These are phyloP conservation scores for Kazachstania viticola DNA, from an alignment of 805 yeast genomes.

Conservation along the genomic window DNA sequence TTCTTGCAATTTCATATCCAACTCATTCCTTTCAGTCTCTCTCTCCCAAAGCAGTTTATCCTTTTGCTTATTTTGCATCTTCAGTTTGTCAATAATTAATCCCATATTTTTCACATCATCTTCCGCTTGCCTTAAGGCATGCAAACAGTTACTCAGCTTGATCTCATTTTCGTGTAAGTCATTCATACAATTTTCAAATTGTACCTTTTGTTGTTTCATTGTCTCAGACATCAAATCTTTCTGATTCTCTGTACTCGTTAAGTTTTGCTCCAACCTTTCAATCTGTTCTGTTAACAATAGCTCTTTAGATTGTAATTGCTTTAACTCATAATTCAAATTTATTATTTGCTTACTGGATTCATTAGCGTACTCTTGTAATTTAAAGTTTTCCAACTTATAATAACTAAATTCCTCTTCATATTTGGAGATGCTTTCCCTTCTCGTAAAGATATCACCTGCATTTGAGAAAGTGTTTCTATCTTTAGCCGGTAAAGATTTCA, in stretches of 20 bases:
- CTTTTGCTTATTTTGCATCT: constrained; percentile 37
- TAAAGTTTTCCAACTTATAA: constrained; percentile 28
- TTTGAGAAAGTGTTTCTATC: constrained; percentile 20
- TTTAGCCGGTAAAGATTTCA: constrained; percentile 16
- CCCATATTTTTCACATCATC: constrained; percentile 47
- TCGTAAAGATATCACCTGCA: constrained; percentile 19
- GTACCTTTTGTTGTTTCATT: constrained; percentile 49
- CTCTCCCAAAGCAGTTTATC: constrained; percentile 48
- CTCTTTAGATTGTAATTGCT: constrained; percentile 30
- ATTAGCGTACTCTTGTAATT: constrained; percentile 38
- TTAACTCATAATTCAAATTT: constrained; percentile 32
- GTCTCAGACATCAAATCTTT: constrained; percentile 43
- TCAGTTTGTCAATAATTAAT: constrained; percentile 39
- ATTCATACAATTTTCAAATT: constrained; percentile 63
- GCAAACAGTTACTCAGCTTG: constrained; percentile 43
- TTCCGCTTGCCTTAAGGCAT: constrained; percentile 35
- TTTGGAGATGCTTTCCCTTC: constrained; percentile 19
- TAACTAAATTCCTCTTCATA: constrained; percentile 24
- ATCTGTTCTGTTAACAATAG: constrained; percentile 28
- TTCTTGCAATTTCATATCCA: constrained; percentile 47
- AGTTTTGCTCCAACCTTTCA: constrained; percentile 39
- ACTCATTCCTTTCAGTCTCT: constrained; percentile 35
- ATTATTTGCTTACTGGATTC: constrained; percentile 36
- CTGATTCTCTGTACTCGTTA: constrained; percentile 46
- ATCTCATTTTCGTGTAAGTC: constrained; percentile 73